Evolutionary conservation across 1,284 basidiomycete species (phyloP).

Genomic region (Flammula alnicola): DNA sequence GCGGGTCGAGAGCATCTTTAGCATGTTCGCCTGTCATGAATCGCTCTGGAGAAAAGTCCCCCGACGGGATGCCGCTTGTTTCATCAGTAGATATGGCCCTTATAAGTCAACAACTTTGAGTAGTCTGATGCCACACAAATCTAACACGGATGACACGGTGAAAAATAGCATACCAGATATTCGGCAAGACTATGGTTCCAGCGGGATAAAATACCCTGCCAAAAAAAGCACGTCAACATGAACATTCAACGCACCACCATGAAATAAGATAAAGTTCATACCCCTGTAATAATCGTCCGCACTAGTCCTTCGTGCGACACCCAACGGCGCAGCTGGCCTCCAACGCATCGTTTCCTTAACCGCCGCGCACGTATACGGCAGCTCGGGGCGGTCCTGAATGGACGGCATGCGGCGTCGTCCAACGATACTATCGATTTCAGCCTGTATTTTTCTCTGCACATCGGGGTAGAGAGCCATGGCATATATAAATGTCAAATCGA

Average conservation of each 20-base stretch:
- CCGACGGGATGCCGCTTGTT: neutral
- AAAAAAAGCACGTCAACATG: neutral
- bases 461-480: conserved; percentile 1
- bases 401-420: neutral
- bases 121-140: too few relatives aligned
- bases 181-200: neutral
- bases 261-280: neutral
- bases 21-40: neutral
- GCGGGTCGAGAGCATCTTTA: neutral
- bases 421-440: neutral
- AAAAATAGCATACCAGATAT: neutral
- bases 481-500: neutral
- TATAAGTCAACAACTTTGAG: neutral
- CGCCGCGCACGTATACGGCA: neutral
- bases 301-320: neutral
- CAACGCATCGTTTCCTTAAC: conserved; percentile 1
- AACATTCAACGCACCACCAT: neutral
- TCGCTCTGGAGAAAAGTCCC: neutral
- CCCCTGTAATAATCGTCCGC: neutral
- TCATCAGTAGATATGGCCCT: neutral
- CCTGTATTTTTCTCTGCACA: conserved; percentile 1
- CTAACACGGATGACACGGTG: too few relatives aligned
- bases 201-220: conserved; percentile 3
- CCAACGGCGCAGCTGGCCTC: neutral
- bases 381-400: neutral